These are phyloP conservation scores for Malus sieversii DNA, from an alignment of 306 rosid species.

Conservation along the genomic window DNA sequence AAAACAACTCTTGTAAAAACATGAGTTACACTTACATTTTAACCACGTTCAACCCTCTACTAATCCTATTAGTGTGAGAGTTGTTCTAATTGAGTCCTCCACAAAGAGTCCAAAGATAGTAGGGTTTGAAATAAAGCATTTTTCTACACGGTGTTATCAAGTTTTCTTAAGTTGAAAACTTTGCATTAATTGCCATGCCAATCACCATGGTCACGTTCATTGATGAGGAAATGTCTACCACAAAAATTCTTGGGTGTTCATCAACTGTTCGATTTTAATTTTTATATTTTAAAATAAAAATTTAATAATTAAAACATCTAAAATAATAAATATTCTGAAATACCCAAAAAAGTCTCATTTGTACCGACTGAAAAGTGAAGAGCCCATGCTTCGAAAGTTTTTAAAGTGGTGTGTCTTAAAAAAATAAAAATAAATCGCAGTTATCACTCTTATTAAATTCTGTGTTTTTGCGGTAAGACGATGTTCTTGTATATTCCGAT, in stretches of 20 bases:
- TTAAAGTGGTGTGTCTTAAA: too few relatives aligned
- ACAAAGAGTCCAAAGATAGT: neutral
- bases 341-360: neutral
- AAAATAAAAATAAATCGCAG: too few relatives aligned
- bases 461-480: too few relatives aligned
- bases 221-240: neutral
- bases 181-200: neutral
- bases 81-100: neutral
- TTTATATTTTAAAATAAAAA: too few relatives aligned
- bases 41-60: neutral
- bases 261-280: fast-evolving
- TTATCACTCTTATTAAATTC: too few relatives aligned
- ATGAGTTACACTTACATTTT: too few relatives aligned
- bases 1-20: fast-evolving
- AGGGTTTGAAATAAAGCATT: neutral
- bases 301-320: too few relatives aligned
- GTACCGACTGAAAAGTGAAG: neutral
- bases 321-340: too few relatives aligned
- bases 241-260: too few relatives aligned
- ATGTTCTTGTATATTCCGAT: fast-evolving
- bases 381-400: neutral
- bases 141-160: neutral
- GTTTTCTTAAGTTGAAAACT: neutral
- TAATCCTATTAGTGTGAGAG: too few relatives aligned
- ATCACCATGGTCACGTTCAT: neutral